Evolutionary conservation across 768 basidiomycete species (phyloP).

Genomic region (Sarcodon aspratus): DNA sequence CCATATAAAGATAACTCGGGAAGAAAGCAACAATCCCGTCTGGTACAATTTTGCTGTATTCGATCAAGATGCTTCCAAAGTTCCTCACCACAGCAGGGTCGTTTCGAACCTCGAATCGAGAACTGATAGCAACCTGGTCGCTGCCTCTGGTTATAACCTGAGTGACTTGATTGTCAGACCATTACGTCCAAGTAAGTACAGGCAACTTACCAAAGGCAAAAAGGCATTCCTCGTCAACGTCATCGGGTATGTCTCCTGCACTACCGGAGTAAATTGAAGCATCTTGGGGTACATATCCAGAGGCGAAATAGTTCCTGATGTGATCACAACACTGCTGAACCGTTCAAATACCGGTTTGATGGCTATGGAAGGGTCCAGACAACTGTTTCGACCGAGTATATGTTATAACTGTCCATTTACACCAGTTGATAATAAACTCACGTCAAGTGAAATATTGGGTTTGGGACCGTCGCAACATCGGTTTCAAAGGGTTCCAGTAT

Average conservation of each 20-base stretch:
- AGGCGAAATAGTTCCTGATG: constrained; percentile 96
- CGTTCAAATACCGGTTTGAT: constrained; percentile 98
- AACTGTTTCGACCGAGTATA: constrained; percentile 35
- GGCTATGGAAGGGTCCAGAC: constrained; percentile 93
- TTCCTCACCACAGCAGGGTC: constrained; percentile 98
- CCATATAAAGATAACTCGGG: constrained; percentile 99
- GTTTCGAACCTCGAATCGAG: constrained; percentile 96
- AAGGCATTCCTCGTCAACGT: constrained; percentile 94
- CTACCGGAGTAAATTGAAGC: constrained; percentile 94
- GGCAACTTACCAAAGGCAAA: constrained; percentile 65
- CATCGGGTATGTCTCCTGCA: constrained; percentile 97
- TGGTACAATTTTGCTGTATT: constrained; percentile 96
- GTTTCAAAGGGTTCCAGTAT: constrained; percentile 98
- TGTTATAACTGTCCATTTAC: not conserved
- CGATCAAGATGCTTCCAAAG: constrained; percentile 95
- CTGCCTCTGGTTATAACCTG: constrained; percentile 97
- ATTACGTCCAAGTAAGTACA: not conserved
- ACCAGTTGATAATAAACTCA: constrained; percentile 23
- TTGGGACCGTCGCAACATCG: constrained; percentile 95
- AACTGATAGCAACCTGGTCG: constrained; percentile 97
- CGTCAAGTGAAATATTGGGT: constrained; percentile 98
- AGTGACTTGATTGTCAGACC: constrained; percentile 1
- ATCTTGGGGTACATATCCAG: constrained; percentile 99
- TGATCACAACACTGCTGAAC: constrained; percentile 97
- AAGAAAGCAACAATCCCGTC: constrained; percentile 99